Evolutionary conservation across 202 grass and related monocot genomes (phyloP).

Genomic region (Cymbopogon flexuosus): DNA sequence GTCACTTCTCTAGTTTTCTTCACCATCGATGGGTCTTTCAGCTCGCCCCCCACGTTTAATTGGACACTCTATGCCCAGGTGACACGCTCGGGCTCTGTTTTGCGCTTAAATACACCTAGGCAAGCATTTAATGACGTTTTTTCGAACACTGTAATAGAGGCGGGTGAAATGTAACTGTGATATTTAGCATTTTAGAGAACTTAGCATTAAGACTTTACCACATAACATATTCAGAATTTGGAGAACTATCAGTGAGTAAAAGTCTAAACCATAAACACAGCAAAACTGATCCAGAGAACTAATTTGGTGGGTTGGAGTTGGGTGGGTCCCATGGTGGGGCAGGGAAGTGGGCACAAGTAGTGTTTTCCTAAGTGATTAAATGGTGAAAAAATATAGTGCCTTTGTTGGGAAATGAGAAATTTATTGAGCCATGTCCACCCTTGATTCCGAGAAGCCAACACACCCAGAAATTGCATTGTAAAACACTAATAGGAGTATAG

Average conservation of each 20-base stretch:
- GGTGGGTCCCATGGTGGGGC: neutral
- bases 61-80: neutral
- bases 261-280: neutral
- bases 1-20: too few relatives aligned
- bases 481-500: neutral
- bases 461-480: neutral
- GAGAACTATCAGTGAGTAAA: neutral
- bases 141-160: neutral
- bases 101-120: too few relatives aligned
- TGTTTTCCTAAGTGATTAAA: neutral
- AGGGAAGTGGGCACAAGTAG: neutral
- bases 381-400: neutral
- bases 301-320: neutral
- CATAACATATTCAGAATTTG: neutral
- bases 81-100: too few relatives aligned
- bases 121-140: neutral
- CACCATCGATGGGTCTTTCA: too few relatives aligned
- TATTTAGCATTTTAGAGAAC: neutral
- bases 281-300: neutral
- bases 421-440: neutral
- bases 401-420: neutral
- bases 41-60: too few relatives aligned
- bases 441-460: neutral
- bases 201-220: constrained; percentile 3
- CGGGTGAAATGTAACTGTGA: neutral